phyloP scores from a whole-genome alignment of 176 grass and related monocot genomes.

The Triticum turgidum region DNA sequence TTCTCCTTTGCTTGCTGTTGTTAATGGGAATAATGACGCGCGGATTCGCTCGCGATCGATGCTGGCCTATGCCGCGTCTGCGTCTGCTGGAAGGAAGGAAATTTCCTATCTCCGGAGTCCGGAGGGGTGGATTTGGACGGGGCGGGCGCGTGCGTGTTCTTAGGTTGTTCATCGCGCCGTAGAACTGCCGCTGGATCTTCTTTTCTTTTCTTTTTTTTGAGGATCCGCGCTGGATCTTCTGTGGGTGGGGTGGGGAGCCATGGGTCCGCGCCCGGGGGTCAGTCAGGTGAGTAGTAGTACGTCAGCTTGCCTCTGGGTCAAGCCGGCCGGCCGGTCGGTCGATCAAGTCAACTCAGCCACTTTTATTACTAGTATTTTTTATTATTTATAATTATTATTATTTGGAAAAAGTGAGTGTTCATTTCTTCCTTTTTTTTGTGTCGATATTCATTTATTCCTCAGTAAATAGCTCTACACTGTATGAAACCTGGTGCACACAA shows the following conservation, averaged over 20 bases:
- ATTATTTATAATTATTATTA: too few relatives aligned
- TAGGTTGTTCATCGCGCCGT: conserved; percentile 23
- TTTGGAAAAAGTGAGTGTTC: too few relatives aligned
- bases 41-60: neutral
- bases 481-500: too few relatives aligned
- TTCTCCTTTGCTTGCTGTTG: neutral
- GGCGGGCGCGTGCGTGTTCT: conserved; percentile 21
- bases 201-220: neutral
- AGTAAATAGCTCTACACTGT: too few relatives aligned
- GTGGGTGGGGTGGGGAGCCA: neutral
- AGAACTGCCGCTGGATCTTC: conserved; percentile 32
- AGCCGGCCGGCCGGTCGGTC: too few relatives aligned
- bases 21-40: neutral
- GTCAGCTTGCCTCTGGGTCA: too few relatives aligned
- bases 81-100: neutral
- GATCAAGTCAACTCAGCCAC: too few relatives aligned
- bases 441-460: too few relatives aligned
- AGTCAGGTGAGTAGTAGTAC: too few relatives aligned
- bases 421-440: too few relatives aligned
- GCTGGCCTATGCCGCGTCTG: neutral
- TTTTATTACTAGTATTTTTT: too few relatives aligned
- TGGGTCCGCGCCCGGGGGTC: too few relatives aligned
- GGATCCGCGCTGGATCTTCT: neutral
- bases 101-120: neutral
- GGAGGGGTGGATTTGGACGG: neutral